phyloP scores from a whole-genome alignment of 2,329 filamentous ascomycete genomes.

The Fusarium lateritium region DNA sequence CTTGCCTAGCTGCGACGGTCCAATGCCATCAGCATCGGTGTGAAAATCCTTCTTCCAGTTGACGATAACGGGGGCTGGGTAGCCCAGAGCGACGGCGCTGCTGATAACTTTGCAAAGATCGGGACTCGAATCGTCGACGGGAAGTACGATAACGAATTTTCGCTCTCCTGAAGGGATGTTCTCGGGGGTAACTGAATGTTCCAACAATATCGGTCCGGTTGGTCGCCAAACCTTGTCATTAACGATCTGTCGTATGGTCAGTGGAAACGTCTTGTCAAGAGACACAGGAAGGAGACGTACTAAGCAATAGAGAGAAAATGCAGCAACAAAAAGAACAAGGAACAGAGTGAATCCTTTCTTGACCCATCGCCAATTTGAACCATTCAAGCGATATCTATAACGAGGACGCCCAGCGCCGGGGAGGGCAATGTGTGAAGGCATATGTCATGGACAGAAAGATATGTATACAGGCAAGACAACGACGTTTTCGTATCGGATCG shows the following conservation, averaged over 20 bases:
- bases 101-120: constrained; percentile 51
- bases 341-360: constrained; percentile 25
- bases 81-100: constrained; percentile 48
- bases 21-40: constrained; percentile 42
- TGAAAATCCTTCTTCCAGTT: constrained; percentile 51
- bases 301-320: constrained; percentile 33
- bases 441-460: constrained; percentile 29
- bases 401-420: constrained; percentile 36
- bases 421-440: constrained; percentile 35
- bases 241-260: constrained; percentile 33
- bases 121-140: constrained; percentile 47
- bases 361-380: constrained; percentile 34
- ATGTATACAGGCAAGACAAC: constrained; percentile 8
- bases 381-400: constrained; percentile 32
- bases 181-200: constrained; percentile 6
- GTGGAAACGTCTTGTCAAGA: background rate
- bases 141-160: constrained; percentile 46
- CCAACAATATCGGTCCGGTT: constrained; percentile 26
- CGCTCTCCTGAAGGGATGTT: constrained; percentile 35
- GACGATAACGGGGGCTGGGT: constrained; percentile 51
- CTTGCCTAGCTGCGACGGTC: constrained; percentile 50
- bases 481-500: constrained; percentile 4
- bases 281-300: background rate
- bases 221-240: constrained; percentile 38
- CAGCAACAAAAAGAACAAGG: constrained; percentile 7